Evolutionary conservation across 2,329 filamentous ascomycete genomes (phyloP), one percentile per base, ranked within the genome.

Genomic region (Monosporascus sp.): DNA sequence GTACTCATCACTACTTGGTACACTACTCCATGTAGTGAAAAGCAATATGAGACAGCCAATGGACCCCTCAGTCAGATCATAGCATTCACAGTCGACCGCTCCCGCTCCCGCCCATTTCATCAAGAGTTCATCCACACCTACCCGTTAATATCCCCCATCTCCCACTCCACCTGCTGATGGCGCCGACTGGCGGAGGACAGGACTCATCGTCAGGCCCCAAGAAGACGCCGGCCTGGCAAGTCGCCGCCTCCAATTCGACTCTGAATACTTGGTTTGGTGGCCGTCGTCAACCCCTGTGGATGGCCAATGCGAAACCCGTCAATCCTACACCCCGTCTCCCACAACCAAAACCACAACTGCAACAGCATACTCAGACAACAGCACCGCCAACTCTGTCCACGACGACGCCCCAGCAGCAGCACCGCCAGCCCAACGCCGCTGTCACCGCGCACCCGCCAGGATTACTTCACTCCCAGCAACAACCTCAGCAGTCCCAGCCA

Each of bases 171-270:
- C 27, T 31, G 9, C 27, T 52, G 50, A 65, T 65, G 63, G 61
- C 63, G 53, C 60, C 63, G 49, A 53, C 57, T 27, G 60, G 42
- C 24, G 24, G 58, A 42, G 63, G 57, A 34, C 57, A 45, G 36
- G 50, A 57, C n/a, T 49, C 51, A 27, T 46, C 50, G 24, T 49
- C 57, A 34, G 53, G 49, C 27, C 41, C 54, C 9, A 52, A 54
- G 20, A 27, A 48, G 11, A 45, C 55, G 37, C 47, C 56, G 36
- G 57, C 58, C 18, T 50, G 52, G 18, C 62, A 70, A 54, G 64
- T 74, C 53, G 68, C 70, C 25, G 66, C 66, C 24, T 70, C 70
- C 5, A 76, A 76, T 59, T 67, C 69, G 46, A 75, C 74, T 1
- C 50, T 73, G 50, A 71, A 74, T 53, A 55, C 65, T 25, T 72